These are phyloP conservation scores for Gelatoporia subvermispora DNA, from an alignment of 768 basidiomycete genomes.

Conservation along the genomic window DNA sequence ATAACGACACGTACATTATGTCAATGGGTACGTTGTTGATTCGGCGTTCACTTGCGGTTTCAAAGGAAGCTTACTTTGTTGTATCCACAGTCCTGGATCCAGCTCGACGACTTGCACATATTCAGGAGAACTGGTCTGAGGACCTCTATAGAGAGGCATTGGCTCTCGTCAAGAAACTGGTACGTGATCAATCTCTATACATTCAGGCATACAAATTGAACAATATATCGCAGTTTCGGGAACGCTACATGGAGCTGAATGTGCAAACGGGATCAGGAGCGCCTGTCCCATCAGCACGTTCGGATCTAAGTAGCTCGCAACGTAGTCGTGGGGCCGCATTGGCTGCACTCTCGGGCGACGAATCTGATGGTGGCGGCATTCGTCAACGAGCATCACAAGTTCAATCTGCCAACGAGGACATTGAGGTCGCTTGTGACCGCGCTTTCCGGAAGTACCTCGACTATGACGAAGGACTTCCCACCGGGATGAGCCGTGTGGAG, in stretches of 20 bases:
- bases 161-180: constrained; percentile 4
- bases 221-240: too few species aligned
- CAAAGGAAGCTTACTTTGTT: too few species aligned
- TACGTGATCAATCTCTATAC: constrained; percentile 6
- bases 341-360: background rate
- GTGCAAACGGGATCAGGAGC: too few species aligned
- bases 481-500: constrained; percentile 3
- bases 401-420: background rate
- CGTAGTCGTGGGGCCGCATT: background rate
- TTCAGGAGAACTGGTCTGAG: constrained; percentile 15
- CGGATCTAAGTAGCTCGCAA: background rate
- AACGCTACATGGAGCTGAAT: too few species aligned
- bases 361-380: background rate
- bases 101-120: constrained; percentile 4
- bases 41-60: background rate
- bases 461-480: constrained; percentile 4
- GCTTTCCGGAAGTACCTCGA: constrained; percentile 4
- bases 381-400: background rate
- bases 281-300: background rate
- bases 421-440: background rate
- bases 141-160: constrained; percentile 1
- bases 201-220: too few species aligned
- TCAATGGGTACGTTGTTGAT: constrained; percentile 25
- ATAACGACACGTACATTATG: constrained; percentile 27
- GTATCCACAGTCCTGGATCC: constrained; percentile 20